Evolutionary conservation across 169 alveolate species (phyloP), one percentile per base, ranked within the genome.

Genomic region (Haemoproteus tartakovskyi): DNA sequence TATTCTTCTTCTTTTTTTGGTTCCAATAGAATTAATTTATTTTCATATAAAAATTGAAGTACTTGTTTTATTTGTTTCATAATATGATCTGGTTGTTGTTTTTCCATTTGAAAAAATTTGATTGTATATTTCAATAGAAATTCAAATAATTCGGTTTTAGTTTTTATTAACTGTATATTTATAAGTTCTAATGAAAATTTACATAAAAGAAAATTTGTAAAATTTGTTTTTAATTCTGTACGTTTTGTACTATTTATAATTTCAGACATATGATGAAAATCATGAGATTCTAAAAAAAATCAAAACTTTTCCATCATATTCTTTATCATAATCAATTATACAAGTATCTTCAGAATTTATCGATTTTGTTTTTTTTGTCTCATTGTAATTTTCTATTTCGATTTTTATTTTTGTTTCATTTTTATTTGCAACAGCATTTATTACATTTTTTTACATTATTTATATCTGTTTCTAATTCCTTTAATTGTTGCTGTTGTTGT

Each of bases 241-340:
- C 14, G 1, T 8, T 1, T 51, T 48, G 2, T n/a, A n/a, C n/a
- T n/a, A n/a, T n/a, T n/a, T n/a, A n/a, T n/a, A n/a, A n/a, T n/a
- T n/a, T n/a, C n/a, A n/a, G n/a, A n/a, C n/a, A n/a, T n/a, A n/a
- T n/a, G n/a, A n/a, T n/a, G n/a, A n/a, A n/a, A n/a, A n/a, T n/a
- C n/a, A n/a, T n/a, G n/a, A n/a, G n/a, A n/a, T n/a, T n/a, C n/a
- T n/a, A n/a, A n/a, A n/a, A n/a, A n/a, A n/a, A n/a, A n/a, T 33
- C 21, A 64, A 3, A n/a, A 64, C 81, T 37, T 64, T 64, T 14
- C 81, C 81, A 56, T 64, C 81, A 43, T 67, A 64, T 21, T 64
- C 64, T 3, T 6, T 4, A 43, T 64, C 81, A 45, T 64, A 64
- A 30, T 64, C 64, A 19, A 22, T 12, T 5, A 64, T 21, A 33